Conservation (phyloP, 177 flowering plant species). For the Vitis hybrid region DNA sequence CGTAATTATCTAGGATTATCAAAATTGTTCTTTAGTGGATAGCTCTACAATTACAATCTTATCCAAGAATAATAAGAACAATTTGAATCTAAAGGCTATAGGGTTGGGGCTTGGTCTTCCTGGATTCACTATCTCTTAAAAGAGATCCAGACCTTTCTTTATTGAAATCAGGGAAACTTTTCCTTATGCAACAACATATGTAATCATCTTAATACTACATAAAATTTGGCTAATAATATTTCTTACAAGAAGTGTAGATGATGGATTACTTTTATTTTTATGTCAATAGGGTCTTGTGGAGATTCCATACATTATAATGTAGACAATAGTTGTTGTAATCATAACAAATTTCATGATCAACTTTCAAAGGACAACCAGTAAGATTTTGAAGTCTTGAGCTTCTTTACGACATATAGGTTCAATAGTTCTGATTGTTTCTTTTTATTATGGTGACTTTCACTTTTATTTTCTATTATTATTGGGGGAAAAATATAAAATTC, state of each 20-base stretch:
- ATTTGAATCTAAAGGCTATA: constrained; percentile 75
- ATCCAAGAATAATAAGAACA: constrained; percentile 42
- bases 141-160: constrained; percentile 48
- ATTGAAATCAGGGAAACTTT: constrained; percentile 40
- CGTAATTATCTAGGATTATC: constrained; percentile 81
- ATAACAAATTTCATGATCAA: constrained; percentile 79
- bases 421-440: too few relatives aligned
- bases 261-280: constrained; percentile 4
- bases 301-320: constrained; percentile 67
- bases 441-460: too few relatives aligned
- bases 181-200: constrained; percentile 90
- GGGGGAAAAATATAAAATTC: too few relatives aligned
- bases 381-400: constrained; percentile 1
- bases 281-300: constrained; percentile 73
- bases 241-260: neutral
- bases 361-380: constrained; percentile 70
- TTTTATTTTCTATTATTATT: too few relatives aligned
- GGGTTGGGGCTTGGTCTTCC: constrained; percentile 93
- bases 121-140: constrained; percentile 80
- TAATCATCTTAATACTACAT: constrained; percentile 11
- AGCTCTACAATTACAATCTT: constrained; percentile 57
- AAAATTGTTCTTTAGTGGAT: constrained; percentile 81
- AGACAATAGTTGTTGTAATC: constrained; percentile 60
- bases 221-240: neutral
- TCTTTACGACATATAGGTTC: too few relatives aligned